Base-by-base conservation (phyloP, 441 rosid genomes). In the Jatropha podagrica region DNA sequence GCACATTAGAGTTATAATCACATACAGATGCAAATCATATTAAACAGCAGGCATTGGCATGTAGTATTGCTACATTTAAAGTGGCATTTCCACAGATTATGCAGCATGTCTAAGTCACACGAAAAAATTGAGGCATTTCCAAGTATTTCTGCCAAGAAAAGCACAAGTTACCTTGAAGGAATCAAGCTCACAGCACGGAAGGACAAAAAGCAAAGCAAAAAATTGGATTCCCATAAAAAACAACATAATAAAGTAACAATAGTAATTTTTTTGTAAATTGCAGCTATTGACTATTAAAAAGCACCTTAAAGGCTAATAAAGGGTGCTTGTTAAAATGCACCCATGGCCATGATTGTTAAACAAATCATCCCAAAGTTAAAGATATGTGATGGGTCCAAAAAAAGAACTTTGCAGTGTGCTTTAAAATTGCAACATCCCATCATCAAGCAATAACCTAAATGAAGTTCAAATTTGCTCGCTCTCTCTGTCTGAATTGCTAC, bases 341-440 rank as follows among this genome's bases (percentile, higher is more conserved):
- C 63, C 44, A 59, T 44, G 10, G 20, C 63, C 44, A 59, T 44
- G 10, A 37, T 14, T 20, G 26, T 5, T 44, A 74, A 42, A 63
- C 40, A 44, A 48, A 32, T 5, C 26, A 46, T 67, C 18, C 18
- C 18, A 55, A 75, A 62, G 63, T 18, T 51, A 23, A 58, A 52
- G 38, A 5, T 27, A 32, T 65, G 26, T 46, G 66, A 42, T 12
- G 32, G 78, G 73, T 58, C 77, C 78, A 54, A 56, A 38, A 15
- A 32, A 49, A 17, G 51, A 44, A 12, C 42, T 65, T 52, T 46
- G 61, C 20, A 18, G 14, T 26, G 55, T 63, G 69, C 60, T 60
- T 6, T 23, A 66, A 65, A 64, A 64, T 20, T 60, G 27, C 41
- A 26, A 38, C 69, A 59, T 63, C 20, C 40, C 74, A 44, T 67